Evolutionary conservation across 257 asterid genomes (phyloP).

Genomic region (Thymus mandschuricus): DNA sequence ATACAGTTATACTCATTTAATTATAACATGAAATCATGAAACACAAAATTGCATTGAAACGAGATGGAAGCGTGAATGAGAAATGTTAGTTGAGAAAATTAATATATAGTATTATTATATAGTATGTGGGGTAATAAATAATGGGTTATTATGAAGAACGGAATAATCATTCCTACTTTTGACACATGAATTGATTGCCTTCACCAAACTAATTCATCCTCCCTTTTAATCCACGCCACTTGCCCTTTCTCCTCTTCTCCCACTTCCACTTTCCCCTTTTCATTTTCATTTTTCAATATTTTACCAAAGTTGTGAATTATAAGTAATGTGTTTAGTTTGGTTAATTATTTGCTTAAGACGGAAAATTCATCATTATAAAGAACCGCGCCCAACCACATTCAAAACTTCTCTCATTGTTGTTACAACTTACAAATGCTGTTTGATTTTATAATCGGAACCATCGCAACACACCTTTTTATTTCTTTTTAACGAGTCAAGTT

Average conservation of each 20-base stretch:
- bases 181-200: constrained; percentile 32
- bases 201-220: constrained; percentile 39
- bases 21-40: neutral
- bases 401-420: neutral
- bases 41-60: neutral
- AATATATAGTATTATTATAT: too few species aligned
- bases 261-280: neutral
- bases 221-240: constrained; percentile 52
- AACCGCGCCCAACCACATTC: neutral
- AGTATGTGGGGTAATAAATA: too few species aligned
- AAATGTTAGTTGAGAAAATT: constrained; percentile 24
- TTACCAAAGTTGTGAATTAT: neutral
- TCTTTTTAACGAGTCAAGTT: too few species aligned
- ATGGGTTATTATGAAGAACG: constrained; percentile 17
- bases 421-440: neutral
- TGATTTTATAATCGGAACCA: too few species aligned
- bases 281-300: neutral
- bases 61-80: constrained; percentile 13
- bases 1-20: too few species aligned
- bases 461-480: too few species aligned
- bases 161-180: constrained; percentile 34
- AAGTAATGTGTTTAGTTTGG: neutral
- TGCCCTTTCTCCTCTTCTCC: neutral
- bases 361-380: neutral
- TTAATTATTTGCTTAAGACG: neutral